Base-by-base conservation (phyloP, 2,329 filamentous ascomycete species). In the Penicillium nordicum region DNA sequence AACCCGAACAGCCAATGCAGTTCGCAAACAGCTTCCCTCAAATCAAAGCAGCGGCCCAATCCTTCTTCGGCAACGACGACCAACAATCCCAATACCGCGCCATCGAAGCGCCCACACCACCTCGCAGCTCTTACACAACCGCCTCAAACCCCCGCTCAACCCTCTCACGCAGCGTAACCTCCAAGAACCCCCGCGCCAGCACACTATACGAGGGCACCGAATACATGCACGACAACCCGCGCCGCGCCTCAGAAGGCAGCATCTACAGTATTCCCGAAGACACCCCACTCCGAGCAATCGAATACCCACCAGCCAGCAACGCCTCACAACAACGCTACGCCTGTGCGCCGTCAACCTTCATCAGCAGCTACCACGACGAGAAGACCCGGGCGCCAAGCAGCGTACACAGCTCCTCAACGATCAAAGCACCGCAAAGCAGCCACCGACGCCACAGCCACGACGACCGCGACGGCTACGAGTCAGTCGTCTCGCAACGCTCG, bases 201-300 rank as follows among this genome's bases (percentile, higher is more conserved):
- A 76, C 74, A 27, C 67, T 76, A 52, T 75, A 76, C 57, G 74
- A 77, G 41, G 73, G 66, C 30, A 71, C 73, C 0, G 73, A 75
- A 42, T 72, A 66, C 55, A 64, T 63, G 38, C 56, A 65, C 18
- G 67, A 72, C 43, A 67, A 73, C 14, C 54, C 59, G 7, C 72
- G 72, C 23, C 70, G 74, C 21, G 66, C 72, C 16, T 74, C 74
- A 10, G 73, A 71, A 18, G 72, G 71, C 12, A 75, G 70, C 59
- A 51, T 74, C 41, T 75, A 74, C 63, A 67, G 63, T 25, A 69
- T 69, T 23, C 61, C 65, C 1, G 65, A 67, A 25, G 69, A 75
- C 29, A 53, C 70, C 3, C 72, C 73, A 9, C 62, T 76, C 50
- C 70, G 74, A 9, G 72, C 74, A 50, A 76, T 77, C 57, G 74